Conservation (phyloP, 225 moss, liverwort and hornwort genomes). For the Ulota crispa region DNA sequence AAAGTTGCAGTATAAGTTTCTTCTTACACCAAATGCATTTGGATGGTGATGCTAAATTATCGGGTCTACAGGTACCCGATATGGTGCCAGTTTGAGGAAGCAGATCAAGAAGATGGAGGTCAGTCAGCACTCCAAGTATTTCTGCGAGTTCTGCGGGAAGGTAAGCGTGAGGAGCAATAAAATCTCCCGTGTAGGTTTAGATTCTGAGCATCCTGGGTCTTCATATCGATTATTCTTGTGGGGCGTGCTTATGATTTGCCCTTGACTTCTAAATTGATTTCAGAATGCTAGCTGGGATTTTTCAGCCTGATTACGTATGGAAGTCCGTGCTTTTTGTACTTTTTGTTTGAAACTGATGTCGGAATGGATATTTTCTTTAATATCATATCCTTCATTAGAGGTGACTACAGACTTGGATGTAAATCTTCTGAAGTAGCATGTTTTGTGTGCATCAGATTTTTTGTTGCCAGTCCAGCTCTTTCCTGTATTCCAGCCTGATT, state of each 20-base stretch:
- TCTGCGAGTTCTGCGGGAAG: conserved; percentile 92
- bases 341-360: background rate
- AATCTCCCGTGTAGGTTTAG: background rate
- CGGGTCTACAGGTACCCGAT: conserved; percentile 58
- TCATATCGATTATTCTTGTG: background rate
- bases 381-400: background rate
- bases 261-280: background rate
- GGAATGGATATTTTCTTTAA: fast-evolving
- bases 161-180: background rate
- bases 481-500: background rate
- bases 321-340: background rate
- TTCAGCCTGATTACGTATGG: background rate
- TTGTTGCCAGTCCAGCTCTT: background rate
- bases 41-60: background rate
- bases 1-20: fast-evolving
- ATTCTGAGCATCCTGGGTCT: background rate
- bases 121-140: conserved; percentile 83
- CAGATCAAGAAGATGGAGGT: conserved; percentile 53
- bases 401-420: background rate
- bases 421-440: too few species aligned
- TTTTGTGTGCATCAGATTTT: background rate
- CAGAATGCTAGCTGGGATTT: background rate
- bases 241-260: background rate
- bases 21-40: background rate
- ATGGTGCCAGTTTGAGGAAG: conserved; percentile 92